Conservation (phyloP, 345 rosid species). For the Sisymbrium irio region DNA sequence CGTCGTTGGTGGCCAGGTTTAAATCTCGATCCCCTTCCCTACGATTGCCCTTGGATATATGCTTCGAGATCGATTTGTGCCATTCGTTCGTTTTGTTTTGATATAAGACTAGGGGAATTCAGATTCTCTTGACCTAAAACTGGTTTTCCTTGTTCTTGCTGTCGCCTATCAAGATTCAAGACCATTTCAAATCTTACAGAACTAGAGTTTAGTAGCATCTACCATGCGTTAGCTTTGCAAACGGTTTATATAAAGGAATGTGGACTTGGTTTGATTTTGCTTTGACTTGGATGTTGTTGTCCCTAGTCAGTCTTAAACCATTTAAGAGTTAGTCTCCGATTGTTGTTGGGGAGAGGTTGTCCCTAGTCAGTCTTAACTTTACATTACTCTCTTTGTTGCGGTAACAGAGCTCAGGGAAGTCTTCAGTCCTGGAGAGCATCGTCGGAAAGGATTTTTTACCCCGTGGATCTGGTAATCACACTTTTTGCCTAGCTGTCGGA, state of each 20-base stretch:
- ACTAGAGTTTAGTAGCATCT: conserved; percentile 11
- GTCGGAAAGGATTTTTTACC: conserved; percentile 98
- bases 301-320: not conserved
- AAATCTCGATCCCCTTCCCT: conserved; percentile 10
- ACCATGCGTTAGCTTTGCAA: not conserved
- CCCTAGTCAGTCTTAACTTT: no score
- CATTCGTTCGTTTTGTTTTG: no score
- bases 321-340: not conserved
- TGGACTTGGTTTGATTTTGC: conserved; percentile 30
- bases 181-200: not conserved
- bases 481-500: not conserved
- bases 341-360: conserved; percentile 2
- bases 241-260: not conserved
- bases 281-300: conserved; percentile 14
- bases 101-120: not conserved
- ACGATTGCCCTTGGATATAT: no score
- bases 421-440: conserved; percentile 94
- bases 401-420: conserved; percentile 94
- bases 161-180: not conserved
- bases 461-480: conserved; percentile 92
- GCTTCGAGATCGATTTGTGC: no score
- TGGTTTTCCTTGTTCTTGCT: not conserved
- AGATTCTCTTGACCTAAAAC: not conserved
- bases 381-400: not conserved
- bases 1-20: conserved; percentile 99